Base-by-base conservation (phyloP, 805 yeast species). In the Lipomyces spencermartinsiae region DNA sequence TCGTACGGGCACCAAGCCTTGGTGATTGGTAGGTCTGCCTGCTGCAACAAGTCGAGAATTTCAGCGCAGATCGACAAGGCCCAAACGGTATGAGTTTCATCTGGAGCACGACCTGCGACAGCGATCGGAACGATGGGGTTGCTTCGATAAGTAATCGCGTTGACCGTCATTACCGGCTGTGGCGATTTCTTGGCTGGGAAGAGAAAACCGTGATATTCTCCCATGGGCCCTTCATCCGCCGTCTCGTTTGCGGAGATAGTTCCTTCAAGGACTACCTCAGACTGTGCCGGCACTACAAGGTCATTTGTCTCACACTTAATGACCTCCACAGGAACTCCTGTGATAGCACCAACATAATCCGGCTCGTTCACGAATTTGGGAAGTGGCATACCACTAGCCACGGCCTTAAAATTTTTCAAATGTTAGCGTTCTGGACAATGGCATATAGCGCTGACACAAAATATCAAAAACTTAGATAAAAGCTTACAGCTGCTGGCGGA, bases 41-140 rank as follows among this genome's bases (percentile, higher is more conserved):
- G 46, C 46, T 39, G 46, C 46, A 39, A 39, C 46, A 39, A 39
- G 46, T 39, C 46, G 46, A 39, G 46, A 5, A 39, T 39, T 39
- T 39, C 46, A 39, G 46, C 46, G 46, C 46, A 39, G 46, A 39
- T 39, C 46, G 46, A 39, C 46, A 39, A 39, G 46, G 46, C 46
- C 46, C 46, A 39, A 39, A 39, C 46, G 14, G 46, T 39, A 39
- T 39, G 46, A 39, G 46, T 39, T 5, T 39, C 46, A 39, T 39
- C 46, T 39, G 46, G 46, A 39, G 46, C 2, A 39, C 46, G 46
- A 39, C 46, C 46, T 2, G 46, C 46, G 46, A 39, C 46, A 39
- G 6, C 5, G 46, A 39, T 39, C 5, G 46, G 46, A 39, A 39
- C 46, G 46, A 39, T 39, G 46, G 46, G 46, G 46, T 39, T 39